phyloP scores from a whole-genome alignment of 225 moss, liverwort and hornwort genomes.

The Polytrichum formosum region DNA sequence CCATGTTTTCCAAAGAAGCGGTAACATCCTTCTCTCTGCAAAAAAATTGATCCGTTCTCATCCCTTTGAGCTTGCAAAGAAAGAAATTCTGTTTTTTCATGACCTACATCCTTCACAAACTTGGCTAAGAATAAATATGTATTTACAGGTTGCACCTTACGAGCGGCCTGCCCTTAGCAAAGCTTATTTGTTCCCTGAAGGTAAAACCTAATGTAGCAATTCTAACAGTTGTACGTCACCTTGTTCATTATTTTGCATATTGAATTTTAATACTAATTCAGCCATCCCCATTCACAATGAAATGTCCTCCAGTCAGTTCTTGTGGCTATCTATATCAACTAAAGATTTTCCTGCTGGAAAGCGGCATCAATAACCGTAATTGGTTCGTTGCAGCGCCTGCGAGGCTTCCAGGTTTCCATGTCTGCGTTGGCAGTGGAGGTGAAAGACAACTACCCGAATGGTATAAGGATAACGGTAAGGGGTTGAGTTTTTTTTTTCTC shows the following conservation, averaged over 20 bases:
- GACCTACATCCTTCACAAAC: too few relatives aligned
- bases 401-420: constrained; percentile 75
- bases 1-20: constrained; percentile 50
- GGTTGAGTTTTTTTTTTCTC: too few relatives aligned
- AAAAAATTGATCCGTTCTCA: neutral
- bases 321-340: too few relatives aligned
- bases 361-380: neutral
- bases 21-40: constrained; percentile 14
- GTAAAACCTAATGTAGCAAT: constrained; percentile 16
- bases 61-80: too few relatives aligned
- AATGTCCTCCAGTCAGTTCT: too few relatives aligned
- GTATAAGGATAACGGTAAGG: constrained; percentile 66
- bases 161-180: constrained; percentile 77
- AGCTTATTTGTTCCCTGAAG: constrained; percentile 66
- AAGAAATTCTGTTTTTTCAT: too few relatives aligned
- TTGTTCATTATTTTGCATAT: too few relatives aligned
- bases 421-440: constrained; percentile 74
- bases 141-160: constrained; percentile 67
- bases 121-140: neutral
- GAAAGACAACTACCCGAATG: constrained; percentile 74
- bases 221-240: neutral
- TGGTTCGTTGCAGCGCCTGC: constrained; percentile 27
- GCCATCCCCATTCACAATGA: too few relatives aligned
- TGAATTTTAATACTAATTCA: too few relatives aligned
- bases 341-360: too few relatives aligned